These are phyloP conservation scores for Rhynchosporium agropyri DNA, from an alignment of 2,329 filamentous ascomycete species.

Conservation along the genomic window DNA sequence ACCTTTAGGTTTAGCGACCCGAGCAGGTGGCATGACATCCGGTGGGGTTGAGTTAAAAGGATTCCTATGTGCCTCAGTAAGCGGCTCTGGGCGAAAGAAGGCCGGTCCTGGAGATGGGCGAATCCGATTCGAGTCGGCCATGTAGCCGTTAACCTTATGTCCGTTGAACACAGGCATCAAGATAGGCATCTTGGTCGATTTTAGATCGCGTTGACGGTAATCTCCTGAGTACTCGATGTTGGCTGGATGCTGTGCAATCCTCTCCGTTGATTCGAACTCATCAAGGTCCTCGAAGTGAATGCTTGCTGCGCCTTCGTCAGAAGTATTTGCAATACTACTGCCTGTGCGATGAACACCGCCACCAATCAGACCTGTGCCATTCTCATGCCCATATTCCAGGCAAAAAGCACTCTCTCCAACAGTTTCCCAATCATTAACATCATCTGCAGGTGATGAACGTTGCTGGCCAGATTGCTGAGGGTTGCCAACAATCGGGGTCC, in stretches of 20 bases:
- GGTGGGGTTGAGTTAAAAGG: slow-evolving; percentile 39
- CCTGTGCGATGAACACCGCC: slow-evolving; percentile 32
- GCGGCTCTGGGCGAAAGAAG: slow-evolving; percentile 29
- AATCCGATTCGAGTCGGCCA: slow-evolving; percentile 36
- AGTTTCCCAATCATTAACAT: slow-evolving; percentile 42
- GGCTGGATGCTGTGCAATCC: slow-evolving; percentile 39
- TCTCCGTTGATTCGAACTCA: slow-evolving; percentile 35
- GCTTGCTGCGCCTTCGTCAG: slow-evolving; percentile 30
- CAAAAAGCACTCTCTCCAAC: slow-evolving; percentile 34
- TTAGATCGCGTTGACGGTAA: slow-evolving; percentile 40
- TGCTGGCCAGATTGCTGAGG: background rate
- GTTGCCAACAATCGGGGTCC: slow-evolving; percentile 17
- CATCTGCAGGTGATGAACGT: slow-evolving; percentile 23
- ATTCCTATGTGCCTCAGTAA: slow-evolving; percentile 34
- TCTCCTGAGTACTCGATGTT: slow-evolving; percentile 32
- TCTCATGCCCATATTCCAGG: background rate
- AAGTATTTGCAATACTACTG: slow-evolving; percentile 41
- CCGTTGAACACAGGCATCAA: slow-evolving; percentile 36
- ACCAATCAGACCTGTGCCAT: slow-evolving; percentile 21
- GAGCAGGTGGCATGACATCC: slow-evolving; percentile 24
- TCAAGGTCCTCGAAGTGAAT: slow-evolving; percentile 26
- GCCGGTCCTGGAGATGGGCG: slow-evolving; percentile 25
- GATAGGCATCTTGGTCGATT: slow-evolving; percentile 35
- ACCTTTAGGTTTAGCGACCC: slow-evolving; percentile 1
- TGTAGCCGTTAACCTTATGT: slow-evolving; percentile 40